Evolutionary conservation across 352 stramenopile genomes (phyloP).

Genomic region (Globisporangium echinulatum): DNA sequence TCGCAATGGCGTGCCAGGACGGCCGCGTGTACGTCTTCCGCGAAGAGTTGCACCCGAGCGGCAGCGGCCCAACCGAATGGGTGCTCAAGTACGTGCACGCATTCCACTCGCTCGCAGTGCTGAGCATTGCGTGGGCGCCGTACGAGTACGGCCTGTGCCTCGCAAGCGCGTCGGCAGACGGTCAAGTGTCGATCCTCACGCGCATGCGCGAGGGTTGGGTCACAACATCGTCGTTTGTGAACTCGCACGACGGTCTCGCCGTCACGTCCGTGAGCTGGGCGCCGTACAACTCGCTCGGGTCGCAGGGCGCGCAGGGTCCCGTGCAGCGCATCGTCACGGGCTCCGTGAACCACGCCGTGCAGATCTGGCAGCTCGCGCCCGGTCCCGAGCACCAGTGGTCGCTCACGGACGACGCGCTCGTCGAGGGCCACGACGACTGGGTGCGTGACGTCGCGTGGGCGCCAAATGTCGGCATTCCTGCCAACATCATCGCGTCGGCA

Average conservation of each 20-base stretch:
- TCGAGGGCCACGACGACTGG: conserved; percentile 76
- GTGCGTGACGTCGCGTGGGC: conserved; percentile 80
- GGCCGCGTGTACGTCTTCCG: conserved; percentile 84
- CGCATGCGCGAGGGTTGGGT: conserved; percentile 80
- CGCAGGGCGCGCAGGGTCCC: conserved; percentile 50
- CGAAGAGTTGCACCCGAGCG: conserved; percentile 62
- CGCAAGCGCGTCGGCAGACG: conserved; percentile 68
- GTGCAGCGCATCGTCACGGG: conserved; percentile 74
- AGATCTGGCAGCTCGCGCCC: conserved; percentile 51
- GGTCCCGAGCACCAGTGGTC: conserved; percentile 28
- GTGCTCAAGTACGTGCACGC: conserved; percentile 69
- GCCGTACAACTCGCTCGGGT: conserved; percentile 83
- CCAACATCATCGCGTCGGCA: conserved; percentile 70
- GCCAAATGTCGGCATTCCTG: conserved; percentile 76
- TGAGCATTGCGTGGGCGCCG: conserved; percentile 80
- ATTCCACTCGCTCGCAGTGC: conserved; percentile 62
- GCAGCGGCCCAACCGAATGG: conserved; percentile 57
- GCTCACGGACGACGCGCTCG: conserved; percentile 29
- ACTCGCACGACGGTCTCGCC: conserved; percentile 66
- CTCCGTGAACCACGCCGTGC: conserved; percentile 55
- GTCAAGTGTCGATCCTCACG: conserved; percentile 80
- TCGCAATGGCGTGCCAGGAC: conserved; percentile 74
- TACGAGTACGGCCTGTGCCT: conserved; percentile 86
- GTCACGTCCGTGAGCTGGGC: conserved; percentile 81
- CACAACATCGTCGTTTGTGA: conserved; percentile 64